Percentiles rank a stretch among this genome's conserved stretches.
These are phyloP conservation scores for Plectosphaerella cucumerina DNA, from an alignment of 2,329 filamentous ascomycete species.

Conservation along the genomic window DNA sequence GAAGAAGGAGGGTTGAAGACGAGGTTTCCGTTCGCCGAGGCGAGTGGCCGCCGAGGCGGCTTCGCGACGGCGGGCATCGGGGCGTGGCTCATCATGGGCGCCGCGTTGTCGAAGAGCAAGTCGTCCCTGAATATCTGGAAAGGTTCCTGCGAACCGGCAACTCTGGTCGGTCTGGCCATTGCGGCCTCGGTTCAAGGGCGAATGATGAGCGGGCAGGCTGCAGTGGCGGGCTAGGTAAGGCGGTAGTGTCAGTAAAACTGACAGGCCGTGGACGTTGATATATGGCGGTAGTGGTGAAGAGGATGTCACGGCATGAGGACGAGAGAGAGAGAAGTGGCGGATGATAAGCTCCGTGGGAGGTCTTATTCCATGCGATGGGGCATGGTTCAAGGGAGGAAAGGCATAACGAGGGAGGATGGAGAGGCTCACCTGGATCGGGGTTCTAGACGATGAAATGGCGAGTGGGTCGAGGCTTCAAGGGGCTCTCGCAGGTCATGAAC, in stretches of 20 bases:
- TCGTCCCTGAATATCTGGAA: constrained; percentile 51
- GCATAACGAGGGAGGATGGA: constrained; percentile 10
- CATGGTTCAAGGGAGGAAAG: constrained; percentile 13
- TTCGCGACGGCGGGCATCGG: constrained; percentile 50
- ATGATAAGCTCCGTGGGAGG: too few relatives aligned
- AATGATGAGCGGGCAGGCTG: too few relatives aligned
- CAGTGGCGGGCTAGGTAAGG: too few relatives aligned
- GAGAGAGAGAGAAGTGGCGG: not conserved
- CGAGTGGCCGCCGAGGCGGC: constrained; percentile 42
- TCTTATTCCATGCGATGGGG: not conserved
- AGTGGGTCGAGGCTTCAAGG: constrained; percentile 15
- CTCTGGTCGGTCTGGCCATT: constrained; percentile 51
- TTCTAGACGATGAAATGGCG: constrained; percentile 14
- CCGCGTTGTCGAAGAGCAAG: constrained; percentile 37
- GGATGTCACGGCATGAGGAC: too few relatives aligned
- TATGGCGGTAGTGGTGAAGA: too few relatives aligned
- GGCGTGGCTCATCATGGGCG: constrained; percentile 50
- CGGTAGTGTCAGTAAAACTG: not conserved
- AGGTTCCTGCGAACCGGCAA: constrained; percentile 39
- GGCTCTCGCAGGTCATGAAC: constrained; percentile 10
- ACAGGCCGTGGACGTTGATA: too few relatives aligned
- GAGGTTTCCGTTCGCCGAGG: constrained; percentile 55
- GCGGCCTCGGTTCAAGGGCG: constrained; percentile 26
- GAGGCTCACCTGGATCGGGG: constrained; percentile 12
- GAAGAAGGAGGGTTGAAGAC: constrained; percentile 60